Conservation (phyloP, 306 rosid genomes). For the Quercus bicolor region DNA sequence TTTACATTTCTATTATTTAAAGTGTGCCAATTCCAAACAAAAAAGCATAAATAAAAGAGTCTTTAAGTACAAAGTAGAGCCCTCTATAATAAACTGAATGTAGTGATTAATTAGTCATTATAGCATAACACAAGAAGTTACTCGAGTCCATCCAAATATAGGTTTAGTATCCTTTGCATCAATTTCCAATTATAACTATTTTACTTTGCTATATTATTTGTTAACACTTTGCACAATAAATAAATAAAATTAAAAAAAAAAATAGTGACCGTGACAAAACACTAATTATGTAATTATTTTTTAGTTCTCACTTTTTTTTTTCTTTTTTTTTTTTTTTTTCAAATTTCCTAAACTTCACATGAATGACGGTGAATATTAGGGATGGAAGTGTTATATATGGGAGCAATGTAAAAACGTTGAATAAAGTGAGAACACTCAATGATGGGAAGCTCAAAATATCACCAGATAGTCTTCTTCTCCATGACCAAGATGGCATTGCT, state of each 20-base stretch:
- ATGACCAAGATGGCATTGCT: constrained; percentile 42
- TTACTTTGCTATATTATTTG: too few species aligned
- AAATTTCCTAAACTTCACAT: too few species aligned
- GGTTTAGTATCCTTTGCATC: too few species aligned
- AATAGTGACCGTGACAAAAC: background rate
- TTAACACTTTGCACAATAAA: too few species aligned
- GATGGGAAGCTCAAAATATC: constrained; percentile 59
- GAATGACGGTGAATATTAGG: constrained; percentile 18
- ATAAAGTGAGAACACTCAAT: constrained; percentile 38
- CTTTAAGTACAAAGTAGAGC: too few species aligned
- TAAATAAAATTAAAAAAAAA: too few species aligned
- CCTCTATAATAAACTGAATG: too few species aligned
- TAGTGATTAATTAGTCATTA: too few species aligned
- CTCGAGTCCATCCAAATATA: too few species aligned
- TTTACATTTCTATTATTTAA: background rate
- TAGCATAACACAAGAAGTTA: too few species aligned
- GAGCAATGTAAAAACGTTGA: constrained; percentile 35
- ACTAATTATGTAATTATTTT: background rate
- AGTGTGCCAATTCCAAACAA: background rate
- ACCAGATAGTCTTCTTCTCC: constrained; percentile 38
- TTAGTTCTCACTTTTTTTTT: background rate
- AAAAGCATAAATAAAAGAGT: background rate
- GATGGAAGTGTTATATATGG: constrained; percentile 64
- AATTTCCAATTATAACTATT: too few species aligned
- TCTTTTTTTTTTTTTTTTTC: background rate